These are phyloP conservation scores for Ceratobasidium sp. DNA, from an alignment of 1,284 basidiomycete species.

Conservation along the genomic window DNA sequence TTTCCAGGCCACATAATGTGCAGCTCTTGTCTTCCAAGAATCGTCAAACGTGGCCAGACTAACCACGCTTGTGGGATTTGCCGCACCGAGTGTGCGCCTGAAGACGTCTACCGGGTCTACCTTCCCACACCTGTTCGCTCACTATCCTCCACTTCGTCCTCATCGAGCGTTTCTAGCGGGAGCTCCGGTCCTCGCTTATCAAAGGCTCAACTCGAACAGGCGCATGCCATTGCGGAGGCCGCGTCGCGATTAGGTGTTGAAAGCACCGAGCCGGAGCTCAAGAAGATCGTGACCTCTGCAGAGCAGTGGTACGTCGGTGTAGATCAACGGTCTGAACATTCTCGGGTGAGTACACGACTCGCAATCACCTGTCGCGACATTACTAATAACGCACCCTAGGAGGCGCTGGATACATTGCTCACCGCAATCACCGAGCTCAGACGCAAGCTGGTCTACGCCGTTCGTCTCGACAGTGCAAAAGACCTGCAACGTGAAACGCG, in stretches of 20 bases:
- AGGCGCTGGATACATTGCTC: constrained; percentile 4
- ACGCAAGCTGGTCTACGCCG: constrained; percentile 36
- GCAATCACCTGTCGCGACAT: background rate
- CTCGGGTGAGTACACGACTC: background rate
- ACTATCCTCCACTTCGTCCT: background rate
- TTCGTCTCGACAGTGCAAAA: constrained; percentile 27
- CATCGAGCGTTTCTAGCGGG: background rate
- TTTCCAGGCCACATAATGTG: constrained; percentile 34
- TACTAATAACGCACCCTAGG: constrained; percentile 15
- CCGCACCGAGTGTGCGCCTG: constrained; percentile 28
- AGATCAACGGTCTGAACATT: constrained; percentile 9
- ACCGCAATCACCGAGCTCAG: constrained; percentile 14
- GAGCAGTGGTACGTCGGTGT: constrained; percentile 26
- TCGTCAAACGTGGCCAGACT: constrained; percentile 15
- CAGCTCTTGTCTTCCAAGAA: constrained; percentile 26
- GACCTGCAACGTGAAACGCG: background rate
- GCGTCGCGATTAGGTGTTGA: constrained; percentile 24
- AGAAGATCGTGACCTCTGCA: constrained; percentile 30
- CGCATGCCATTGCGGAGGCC: constrained; percentile 22
- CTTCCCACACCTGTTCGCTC: constrained; percentile 8
- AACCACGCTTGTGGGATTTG: constrained; percentile 37
- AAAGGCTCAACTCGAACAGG: constrained; percentile 15
- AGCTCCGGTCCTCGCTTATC: constrained; percentile 15
- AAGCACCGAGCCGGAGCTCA: constrained; percentile 3
- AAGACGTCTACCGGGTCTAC: constrained; percentile 29